Evolutionary conservation across 371 early-diverging fungal species (phyloP).

Genomic region (Capillidium heterosporum): DNA sequence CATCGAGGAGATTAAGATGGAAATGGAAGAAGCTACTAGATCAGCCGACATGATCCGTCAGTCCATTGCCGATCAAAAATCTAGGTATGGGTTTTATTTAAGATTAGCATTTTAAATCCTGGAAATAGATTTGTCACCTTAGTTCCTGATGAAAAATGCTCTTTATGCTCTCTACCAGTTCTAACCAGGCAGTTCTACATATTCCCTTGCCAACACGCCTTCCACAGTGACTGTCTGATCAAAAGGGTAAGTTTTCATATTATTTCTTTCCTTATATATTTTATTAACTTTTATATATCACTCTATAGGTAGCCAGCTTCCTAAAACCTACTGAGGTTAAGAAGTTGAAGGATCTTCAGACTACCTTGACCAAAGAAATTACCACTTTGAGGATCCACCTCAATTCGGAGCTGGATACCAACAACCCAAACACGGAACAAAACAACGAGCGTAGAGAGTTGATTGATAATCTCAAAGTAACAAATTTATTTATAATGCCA

Average conservation of each 20-base stretch:
- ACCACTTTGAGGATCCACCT: slow-evolving; percentile 17
- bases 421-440: neutral
- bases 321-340: slow-evolving; percentile 17
- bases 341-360: slow-evolving; percentile 26
- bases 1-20: slow-evolving; percentile 55
- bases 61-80: slow-evolving; percentile 58
- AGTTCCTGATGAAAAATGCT: slow-evolving; percentile 60
- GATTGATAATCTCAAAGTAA: neutral
- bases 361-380: slow-evolving; percentile 14
- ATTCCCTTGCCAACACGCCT: slow-evolving; percentile 88
- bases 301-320: slow-evolving; percentile 14
- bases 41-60: slow-evolving; percentile 66
- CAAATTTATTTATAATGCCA: neutral
- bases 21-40: slow-evolving; percentile 80
- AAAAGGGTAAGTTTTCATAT: slow-evolving; percentile 25
- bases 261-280: slow-evolving; percentile 9
- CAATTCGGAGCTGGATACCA: slow-evolving; percentile 17
- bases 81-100: slow-evolving; percentile 23
- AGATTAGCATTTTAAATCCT: neutral
- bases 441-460: neutral
- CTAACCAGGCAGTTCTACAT: slow-evolving; percentile 75
- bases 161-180: slow-evolving; percentile 51
- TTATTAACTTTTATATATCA: slow-evolving; percentile 7
- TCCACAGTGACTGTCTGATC: slow-evolving; percentile 78
- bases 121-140: slow-evolving; percentile 49